Percentiles rank a stretch among this genome's conserved stretches.
phyloP scores from a whole-genome alignment of 495 filamentous ascomycete genomes.

The Aspergillus homomorphus region DNA sequence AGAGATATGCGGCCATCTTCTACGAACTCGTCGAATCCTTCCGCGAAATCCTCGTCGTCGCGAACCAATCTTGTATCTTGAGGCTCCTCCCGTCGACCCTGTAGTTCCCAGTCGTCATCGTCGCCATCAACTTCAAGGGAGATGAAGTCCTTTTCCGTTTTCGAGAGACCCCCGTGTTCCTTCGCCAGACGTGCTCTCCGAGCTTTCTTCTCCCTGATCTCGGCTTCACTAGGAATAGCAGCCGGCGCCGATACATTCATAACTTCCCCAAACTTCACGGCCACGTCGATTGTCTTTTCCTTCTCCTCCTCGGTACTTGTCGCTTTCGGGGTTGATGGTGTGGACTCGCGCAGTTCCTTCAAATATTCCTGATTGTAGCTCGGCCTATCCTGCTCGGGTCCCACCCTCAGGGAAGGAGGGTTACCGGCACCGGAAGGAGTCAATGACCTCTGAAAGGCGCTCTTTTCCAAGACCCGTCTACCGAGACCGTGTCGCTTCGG shows the following conservation, averaged over 20 bases:
- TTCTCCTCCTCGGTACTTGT: constrained; percentile 45
- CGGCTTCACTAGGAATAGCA: constrained; percentile 75
- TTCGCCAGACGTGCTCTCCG: constrained; percentile 76
- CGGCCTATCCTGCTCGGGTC: constrained; percentile 66
- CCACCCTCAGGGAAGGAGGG: constrained; percentile 52
- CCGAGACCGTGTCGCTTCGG: constrained; percentile 71
- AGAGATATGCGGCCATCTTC: constrained; percentile 79
- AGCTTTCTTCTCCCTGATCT: constrained; percentile 90
- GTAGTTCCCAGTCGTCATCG: constrained; percentile 43
- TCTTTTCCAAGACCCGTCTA: constrained; percentile 68
- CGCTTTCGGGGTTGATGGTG: constrained; percentile 71
- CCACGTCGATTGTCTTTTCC: constrained; percentile 62
- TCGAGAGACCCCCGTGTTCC: constrained; percentile 62
- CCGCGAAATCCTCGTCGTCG: constrained; percentile 91
- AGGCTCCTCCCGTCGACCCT: constrained; percentile 44
- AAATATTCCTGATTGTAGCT: constrained; percentile 85
- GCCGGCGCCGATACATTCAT: constrained; percentile 35
- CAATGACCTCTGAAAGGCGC: constrained; percentile 54
- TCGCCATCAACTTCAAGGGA: constrained; percentile 61
- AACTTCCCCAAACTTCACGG: constrained; percentile 59
- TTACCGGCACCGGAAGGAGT: constrained; percentile 40
- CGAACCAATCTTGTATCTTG: constrained; percentile 69
- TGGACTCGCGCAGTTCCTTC: constrained; percentile 76
- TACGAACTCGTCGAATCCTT: constrained; percentile 91
- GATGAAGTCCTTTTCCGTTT: constrained; percentile 73